A percentile compares a stretch with the other conserved stretches of the same genome.
Evolutionary conservation across 106 monocot genomes (phyloP).

Genomic region (Agapanthus africanus): DNA sequence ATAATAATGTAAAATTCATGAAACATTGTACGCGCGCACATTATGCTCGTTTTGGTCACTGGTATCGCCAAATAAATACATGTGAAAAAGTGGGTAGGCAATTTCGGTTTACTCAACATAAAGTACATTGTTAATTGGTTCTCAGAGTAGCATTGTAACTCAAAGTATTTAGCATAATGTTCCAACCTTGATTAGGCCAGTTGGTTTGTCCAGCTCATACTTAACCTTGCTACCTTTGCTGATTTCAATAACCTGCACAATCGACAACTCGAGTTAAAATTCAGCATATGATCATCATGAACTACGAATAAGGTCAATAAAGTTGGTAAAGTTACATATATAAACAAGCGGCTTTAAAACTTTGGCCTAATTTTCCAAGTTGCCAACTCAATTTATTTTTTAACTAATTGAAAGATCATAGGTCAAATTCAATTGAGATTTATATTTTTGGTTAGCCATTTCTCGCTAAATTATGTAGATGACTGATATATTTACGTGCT

Average conservation of each 20-base stretch:
- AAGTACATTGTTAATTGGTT: neutral
- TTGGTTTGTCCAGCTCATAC: conserved; percentile 70
- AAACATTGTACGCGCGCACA: neutral
- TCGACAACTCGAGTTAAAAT: neutral
- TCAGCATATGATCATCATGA: neutral
- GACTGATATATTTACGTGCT: too few relatives aligned
- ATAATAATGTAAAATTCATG: too few relatives aligned
- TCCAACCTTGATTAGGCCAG: conserved; percentile 69
- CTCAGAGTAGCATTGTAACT: neutral
- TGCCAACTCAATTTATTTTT: too few relatives aligned
- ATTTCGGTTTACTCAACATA: neutral
- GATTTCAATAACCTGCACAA: conserved; percentile 66
- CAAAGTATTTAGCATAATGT: neutral
- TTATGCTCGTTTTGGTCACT: neutral
- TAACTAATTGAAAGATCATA: too few relatives aligned
- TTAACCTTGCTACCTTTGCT: conserved; percentile 80
- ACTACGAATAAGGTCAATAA: neutral
- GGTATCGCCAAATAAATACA: neutral
- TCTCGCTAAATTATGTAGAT: too few relatives aligned
- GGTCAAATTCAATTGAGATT: too few relatives aligned
- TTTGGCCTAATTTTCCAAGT: too few relatives aligned
- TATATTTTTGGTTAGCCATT: too few relatives aligned
- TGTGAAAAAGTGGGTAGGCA: neutral
- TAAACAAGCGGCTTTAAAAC: neutral
- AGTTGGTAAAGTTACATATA: neutral